Conservation (phyloP, 345 rosid species). For the Camelina neglecta region DNA sequence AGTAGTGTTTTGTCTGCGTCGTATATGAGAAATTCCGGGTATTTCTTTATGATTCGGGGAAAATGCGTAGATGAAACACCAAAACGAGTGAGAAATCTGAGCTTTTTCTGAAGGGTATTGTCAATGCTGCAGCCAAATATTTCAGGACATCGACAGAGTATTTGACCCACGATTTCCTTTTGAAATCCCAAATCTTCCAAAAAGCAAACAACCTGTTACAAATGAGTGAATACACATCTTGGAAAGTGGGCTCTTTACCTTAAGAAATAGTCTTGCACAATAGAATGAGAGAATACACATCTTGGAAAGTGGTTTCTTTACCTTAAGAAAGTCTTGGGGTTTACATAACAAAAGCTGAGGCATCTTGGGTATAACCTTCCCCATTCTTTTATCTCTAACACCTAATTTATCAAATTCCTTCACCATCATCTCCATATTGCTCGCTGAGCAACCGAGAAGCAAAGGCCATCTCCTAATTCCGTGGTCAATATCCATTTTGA, state of each 20-base stretch:
- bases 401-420: conserved; percentile 59
- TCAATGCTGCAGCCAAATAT: conserved; percentile 66
- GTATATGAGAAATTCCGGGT: conserved; percentile 81
- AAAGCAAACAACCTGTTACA: conserved; percentile 67
- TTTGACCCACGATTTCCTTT: conserved; percentile 57
- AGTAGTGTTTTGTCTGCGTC: conserved; percentile 60
- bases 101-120: conserved; percentile 68
- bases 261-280: conserved; percentile 8
- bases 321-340: conserved; percentile 75
- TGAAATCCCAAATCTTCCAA: conserved; percentile 73
- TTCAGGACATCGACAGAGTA: conserved; percentile 84
- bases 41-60: conserved; percentile 74
- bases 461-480: conserved; percentile 85
- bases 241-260: conserved; percentile 46
- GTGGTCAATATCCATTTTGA: conserved; percentile 54
- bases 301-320: conserved; percentile 27
- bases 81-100: conserved; percentile 58
- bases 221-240: not conserved
- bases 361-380: conserved; percentile 70
- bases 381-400: conserved; percentile 66
- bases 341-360: conserved; percentile 80
- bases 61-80: conserved; percentile 66
- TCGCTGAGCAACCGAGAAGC: conserved; percentile 74
- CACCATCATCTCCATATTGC: conserved; percentile 64
- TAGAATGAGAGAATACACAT: not conserved